Percentiles rank a stretch among this genome's conserved stretches.
Evolutionary conservation across 495 filamentous ascomycete species (phyloP).

Genomic region (Daldinia decipiens): DNA sequence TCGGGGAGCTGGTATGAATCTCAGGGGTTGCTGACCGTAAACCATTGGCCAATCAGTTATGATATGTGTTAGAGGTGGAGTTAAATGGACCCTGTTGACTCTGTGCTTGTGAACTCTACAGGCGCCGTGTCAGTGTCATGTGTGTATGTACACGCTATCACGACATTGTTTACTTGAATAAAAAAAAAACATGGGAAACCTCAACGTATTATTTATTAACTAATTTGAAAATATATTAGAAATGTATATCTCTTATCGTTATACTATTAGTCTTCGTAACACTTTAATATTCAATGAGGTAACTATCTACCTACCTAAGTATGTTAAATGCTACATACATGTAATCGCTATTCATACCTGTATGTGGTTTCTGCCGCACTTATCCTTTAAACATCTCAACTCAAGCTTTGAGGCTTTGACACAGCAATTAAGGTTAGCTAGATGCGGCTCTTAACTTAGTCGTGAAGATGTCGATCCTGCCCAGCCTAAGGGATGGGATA

Average conservation of each 20-base stretch:
- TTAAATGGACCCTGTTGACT: background rate
- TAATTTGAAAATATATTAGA: no score
- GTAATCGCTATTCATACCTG: background rate
- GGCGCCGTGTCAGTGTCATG: background rate
- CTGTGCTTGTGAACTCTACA: constrained; percentile 4
- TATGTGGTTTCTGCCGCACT: background rate
- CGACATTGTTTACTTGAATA: constrained; percentile 5
- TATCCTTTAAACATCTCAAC: background rate
- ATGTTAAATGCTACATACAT: no score
- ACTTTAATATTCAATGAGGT: no score
- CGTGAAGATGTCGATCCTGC: constrained; percentile 27
- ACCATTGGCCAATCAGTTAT: background rate
- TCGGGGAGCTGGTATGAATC: background rate
- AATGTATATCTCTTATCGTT: background rate
- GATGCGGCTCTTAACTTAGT: constrained; percentile 38
- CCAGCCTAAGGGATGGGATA: constrained; percentile 9
- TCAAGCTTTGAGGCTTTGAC: constrained; percentile 6
- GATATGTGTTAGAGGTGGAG: background rate
- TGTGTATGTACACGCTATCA: constrained; percentile 18
- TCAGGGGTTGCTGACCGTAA: constrained; percentile 2
- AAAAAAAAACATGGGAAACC: background rate
- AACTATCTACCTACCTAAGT: no score
- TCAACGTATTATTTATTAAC: background rate
- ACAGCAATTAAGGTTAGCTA: constrained; percentile 20
- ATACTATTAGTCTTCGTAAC: background rate